These are phyloP conservation scores for Moesziomyces aphidis DNA, from an alignment of 1,284 basidiomycete species.

Conservation along the genomic window DNA sequence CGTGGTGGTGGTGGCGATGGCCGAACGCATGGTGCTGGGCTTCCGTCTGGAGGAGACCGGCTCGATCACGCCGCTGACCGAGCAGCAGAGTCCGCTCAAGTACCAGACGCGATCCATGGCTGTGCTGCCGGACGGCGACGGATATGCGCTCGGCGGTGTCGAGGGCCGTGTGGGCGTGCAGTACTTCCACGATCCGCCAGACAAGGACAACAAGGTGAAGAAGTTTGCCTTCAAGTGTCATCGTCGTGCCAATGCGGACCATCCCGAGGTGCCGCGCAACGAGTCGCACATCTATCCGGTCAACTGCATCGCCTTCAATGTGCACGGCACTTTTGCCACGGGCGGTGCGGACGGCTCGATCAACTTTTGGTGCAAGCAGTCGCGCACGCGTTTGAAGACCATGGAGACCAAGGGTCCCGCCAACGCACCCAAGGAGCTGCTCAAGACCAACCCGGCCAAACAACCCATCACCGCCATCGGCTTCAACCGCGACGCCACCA, in stretches of 20 bases:
- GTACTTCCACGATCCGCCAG: conserved; percentile 72
- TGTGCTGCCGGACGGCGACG: conserved; percentile 59
- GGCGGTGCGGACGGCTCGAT: conserved; percentile 75
- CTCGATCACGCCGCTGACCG: conserved; percentile 47
- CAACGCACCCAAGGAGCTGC: conserved; percentile 58
- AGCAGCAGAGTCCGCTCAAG: conserved; percentile 72
- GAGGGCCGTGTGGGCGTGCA: conserved; percentile 97
- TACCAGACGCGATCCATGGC: conserved; percentile 83
- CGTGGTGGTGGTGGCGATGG: conserved; percentile 92
- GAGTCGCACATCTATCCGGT: conserved; percentile 82
- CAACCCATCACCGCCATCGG: conserved; percentile 61
- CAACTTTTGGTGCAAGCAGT: conserved; percentile 81
- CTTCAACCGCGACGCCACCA: conserved; percentile 62
- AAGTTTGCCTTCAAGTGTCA: conserved; percentile 98
- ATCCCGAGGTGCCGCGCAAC: conserved; percentile 67
- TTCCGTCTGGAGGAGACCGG: conserved; percentile 80
- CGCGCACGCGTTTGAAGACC: conserved; percentile 84
- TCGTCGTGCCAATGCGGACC: conserved; percentile 79
- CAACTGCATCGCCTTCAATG: conserved; percentile 91
- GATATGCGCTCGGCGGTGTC: conserved; percentile 84
- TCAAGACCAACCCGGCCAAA: conserved; percentile 61
- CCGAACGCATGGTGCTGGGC: conserved; percentile 87
- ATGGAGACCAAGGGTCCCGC: conserved; percentile 62
- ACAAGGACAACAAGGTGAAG: conserved; percentile 66
- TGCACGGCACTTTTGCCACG: conserved; percentile 93